Percentiles rank a stretch among this genome's conserved stretches.
Conservation (phyloP, 2,329 filamentous ascomycete genomes). For the Hymenoscyphus salicellus region DNA sequence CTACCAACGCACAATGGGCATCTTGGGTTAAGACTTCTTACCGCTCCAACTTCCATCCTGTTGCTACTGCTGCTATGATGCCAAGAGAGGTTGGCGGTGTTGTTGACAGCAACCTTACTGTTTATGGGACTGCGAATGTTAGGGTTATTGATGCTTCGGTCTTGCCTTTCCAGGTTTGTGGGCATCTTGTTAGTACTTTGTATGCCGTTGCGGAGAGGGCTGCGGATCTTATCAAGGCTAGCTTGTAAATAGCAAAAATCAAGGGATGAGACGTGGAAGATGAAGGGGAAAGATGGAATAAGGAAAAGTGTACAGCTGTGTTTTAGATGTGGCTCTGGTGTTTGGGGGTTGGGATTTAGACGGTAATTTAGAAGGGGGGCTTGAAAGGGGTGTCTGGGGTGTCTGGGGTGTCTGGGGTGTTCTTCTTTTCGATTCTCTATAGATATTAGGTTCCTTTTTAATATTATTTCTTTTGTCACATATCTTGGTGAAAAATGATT, state of each 20-base stretch:
- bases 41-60: conserved; percentile 16
- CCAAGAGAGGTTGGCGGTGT: conserved; percentile 36
- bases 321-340: too few relatives aligned
- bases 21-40: conserved; percentile 8
- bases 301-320: too few relatives aligned
- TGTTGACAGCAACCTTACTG: conserved; percentile 35
- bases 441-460: too few relatives aligned
- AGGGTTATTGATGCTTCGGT: conserved; percentile 79
- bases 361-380: too few relatives aligned
- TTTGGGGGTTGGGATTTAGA: too few relatives aligned
- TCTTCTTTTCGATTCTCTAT: too few relatives aligned
- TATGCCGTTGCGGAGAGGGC: conserved; percentile 75
- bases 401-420: too few relatives aligned
- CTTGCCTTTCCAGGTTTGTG: conserved; percentile 78
- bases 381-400: too few relatives aligned
- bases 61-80: conserved; percentile 31
- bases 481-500: too few relatives aligned
- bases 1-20: conserved; percentile 13
- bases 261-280: neutral
- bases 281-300: too few relatives aligned
- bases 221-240: conserved; percentile 65
- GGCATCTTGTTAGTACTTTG: conserved; percentile 86
- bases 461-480: too few relatives aligned
- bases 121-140: conserved; percentile 57
- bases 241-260: neutral